Conservation (phyloP, 176 grass and related monocot species). For the Pharus latifolius region DNA sequence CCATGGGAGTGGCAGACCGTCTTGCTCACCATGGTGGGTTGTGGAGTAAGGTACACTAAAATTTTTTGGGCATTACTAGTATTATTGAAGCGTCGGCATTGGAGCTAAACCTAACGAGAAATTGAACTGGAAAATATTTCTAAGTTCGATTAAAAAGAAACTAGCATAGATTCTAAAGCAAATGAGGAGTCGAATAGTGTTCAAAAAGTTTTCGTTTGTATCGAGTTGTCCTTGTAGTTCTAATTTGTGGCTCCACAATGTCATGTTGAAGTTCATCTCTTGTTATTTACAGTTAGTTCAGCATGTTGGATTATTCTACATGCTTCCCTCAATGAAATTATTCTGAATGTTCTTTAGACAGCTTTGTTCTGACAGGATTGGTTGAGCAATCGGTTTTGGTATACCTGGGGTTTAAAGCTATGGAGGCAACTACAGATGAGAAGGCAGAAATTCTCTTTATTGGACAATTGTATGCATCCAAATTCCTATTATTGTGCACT, state of each 20-base stretch:
- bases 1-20: constrained; percentile 86
- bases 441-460: constrained; percentile 81
- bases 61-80: background rate
- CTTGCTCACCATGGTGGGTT: constrained; percentile 60
- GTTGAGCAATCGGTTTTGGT: constrained; percentile 57
- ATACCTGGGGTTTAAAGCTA: constrained; percentile 51
- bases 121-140: no score
- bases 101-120: no score
- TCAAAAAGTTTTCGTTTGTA: background rate
- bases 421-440: constrained; percentile 57
- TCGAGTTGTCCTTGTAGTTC: background rate
- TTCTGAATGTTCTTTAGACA: constrained; percentile 87
- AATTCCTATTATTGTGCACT: background rate
- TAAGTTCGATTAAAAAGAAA: no score
- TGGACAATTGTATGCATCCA: constrained; percentile 66
- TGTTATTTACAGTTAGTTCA: background rate
- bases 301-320: background rate
- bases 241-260: background rate
- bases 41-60: constrained; percentile 59
- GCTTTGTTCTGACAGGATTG: constrained; percentile 93
- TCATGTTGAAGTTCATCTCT: background rate
- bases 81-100: no score
- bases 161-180: no score
- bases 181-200: background rate
- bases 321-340: background rate